phyloP scores from a whole-genome alignment of 2,329 filamentous ascomycete genomes.

The Ophiocordyceps polyrhachis-furcata region DNA sequence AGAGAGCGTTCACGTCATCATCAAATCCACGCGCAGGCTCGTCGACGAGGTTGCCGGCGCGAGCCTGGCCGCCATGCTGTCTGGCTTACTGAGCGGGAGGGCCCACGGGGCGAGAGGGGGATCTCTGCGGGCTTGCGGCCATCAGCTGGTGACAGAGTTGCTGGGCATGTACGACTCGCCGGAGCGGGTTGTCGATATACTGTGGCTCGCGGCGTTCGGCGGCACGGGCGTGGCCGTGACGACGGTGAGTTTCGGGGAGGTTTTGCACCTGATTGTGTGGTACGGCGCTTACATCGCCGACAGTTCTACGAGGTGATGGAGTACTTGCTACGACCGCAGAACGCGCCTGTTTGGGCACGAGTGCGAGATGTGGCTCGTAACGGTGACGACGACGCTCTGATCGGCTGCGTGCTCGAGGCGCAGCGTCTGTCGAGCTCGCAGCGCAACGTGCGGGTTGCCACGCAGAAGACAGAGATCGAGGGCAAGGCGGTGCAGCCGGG shows the following conservation, averaged over 20 bases:
- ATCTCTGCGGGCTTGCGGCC: conserved; percentile 20
- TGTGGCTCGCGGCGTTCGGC: conserved; percentile 22
- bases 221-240: conserved; percentile 20
- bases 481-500: conserved; percentile 20
- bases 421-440: conserved; percentile 21
- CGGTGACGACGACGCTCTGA: conserved; percentile 14
- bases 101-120: conserved; percentile 11
- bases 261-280: too few relatives aligned
- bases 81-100: conserved; percentile 11
- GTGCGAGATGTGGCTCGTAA: conserved; percentile 20
- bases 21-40: conserved; percentile 18
- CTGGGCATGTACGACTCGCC: conserved; percentile 13
- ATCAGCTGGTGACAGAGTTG: conserved; percentile 19
- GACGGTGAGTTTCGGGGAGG: too few relatives aligned
- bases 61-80: conserved; percentile 11
- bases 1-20: conserved; percentile 18
- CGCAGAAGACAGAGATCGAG: conserved; percentile 15
- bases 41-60: conserved; percentile 18
- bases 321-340: conserved; percentile 22
- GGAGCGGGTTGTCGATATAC: conserved; percentile 16
- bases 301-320: conserved; percentile 25
- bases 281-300: neutral
- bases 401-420: conserved; percentile 20
- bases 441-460: conserved; percentile 18
- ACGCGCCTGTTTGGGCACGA: conserved; percentile 21